Evolutionary conservation across 2,329 filamentous ascomycete species (phyloP).

Genomic region (Neocatenulostroma microsporum): DNA sequence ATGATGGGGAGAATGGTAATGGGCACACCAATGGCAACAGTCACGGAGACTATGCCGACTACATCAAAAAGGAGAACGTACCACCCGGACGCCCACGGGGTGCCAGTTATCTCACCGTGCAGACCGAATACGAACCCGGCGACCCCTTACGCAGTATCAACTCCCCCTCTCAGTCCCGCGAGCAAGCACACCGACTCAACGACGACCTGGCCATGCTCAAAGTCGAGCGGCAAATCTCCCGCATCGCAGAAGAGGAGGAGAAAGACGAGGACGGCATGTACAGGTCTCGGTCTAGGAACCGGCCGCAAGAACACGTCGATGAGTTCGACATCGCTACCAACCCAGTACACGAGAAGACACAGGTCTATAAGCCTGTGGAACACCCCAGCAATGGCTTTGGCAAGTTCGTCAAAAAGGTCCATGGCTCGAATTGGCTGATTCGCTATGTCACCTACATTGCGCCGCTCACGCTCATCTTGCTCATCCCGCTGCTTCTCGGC

Average conservation of each 20-base stretch:
- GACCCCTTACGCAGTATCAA: slow-evolving; percentile 22
- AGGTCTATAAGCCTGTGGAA: slow-evolving; percentile 57
- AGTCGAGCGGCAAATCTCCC: slow-evolving; percentile 53
- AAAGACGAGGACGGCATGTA: slow-evolving; percentile 39
- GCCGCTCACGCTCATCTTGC: slow-evolving; percentile 55
- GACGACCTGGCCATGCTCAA: slow-evolving; percentile 60
- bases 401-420: slow-evolving; percentile 57
- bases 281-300: slow-evolving; percentile 45
- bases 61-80: slow-evolving; percentile 11
- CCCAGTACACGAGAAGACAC: slow-evolving; percentile 59
- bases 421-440: slow-evolving; percentile 57
- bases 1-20: slow-evolving; percentile 19
- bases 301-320: slow-evolving; percentile 50
- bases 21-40: slow-evolving; percentile 1
- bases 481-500: slow-evolving; percentile 62
- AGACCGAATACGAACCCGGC: slow-evolving; percentile 34
- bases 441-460: slow-evolving; percentile 66
- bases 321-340: slow-evolving; percentile 62
- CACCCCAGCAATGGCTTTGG: slow-evolving; percentile 55
- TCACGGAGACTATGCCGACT: too few relatives aligned
- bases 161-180: slow-evolving; percentile 51
- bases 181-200: slow-evolving; percentile 53
- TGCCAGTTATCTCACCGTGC: slow-evolving; percentile 41
- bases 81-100: slow-evolving; percentile 15
- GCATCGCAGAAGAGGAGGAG: slow-evolving; percentile 31